Conservation (phyloP, 2,329 filamentous ascomycete species). For the Davidsoniella neocaledoniae region DNA sequence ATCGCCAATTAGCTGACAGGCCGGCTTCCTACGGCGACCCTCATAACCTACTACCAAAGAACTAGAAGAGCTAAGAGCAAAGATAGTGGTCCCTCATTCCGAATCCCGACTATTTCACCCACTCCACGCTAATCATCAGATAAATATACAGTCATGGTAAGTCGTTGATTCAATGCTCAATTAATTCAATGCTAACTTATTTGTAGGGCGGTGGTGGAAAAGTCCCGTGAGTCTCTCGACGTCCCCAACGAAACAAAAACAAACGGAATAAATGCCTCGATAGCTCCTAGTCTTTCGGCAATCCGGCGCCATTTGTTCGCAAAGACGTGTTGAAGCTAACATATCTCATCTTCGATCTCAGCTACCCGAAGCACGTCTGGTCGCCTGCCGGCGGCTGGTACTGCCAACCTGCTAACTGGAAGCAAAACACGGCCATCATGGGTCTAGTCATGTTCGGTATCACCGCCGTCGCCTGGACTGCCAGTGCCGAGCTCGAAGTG, state of each 20-base stretch:
- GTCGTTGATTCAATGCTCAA: too few relatives aligned
- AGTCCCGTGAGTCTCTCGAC: conserved; percentile 9
- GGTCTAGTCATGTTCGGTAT: conserved; percentile 52
- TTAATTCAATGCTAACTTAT: neutral
- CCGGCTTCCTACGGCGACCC: neutral
- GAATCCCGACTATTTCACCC: too few relatives aligned
- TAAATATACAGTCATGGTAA: too few relatives aligned
- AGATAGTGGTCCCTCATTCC: too few relatives aligned
- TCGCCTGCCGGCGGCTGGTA: conserved; percentile 98
- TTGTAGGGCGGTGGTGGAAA: conserved; percentile 10
- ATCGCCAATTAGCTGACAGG: conserved; percentile 2
- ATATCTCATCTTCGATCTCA: conserved; percentile 22
- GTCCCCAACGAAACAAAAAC: neutral
- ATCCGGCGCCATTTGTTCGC: neutral
- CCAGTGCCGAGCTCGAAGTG: conserved; percentile 57
- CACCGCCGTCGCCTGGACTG: conserved; percentile 48
- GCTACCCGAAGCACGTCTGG: conserved; percentile 98
- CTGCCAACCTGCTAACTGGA: conserved; percentile 87
- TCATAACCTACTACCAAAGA: too few relatives aligned
- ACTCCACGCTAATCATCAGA: too few relatives aligned
- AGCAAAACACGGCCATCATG: conserved; percentile 69
- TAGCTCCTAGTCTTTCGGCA: neutral
- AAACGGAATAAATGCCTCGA: neutral
- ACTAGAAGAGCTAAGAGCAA: too few relatives aligned
- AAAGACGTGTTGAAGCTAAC: conserved; percentile 7